These are phyloP conservation scores for Cryptococcus neoformans DNA, from an alignment of 1,284 basidiomycete genomes.

Conservation along the genomic window DNA sequence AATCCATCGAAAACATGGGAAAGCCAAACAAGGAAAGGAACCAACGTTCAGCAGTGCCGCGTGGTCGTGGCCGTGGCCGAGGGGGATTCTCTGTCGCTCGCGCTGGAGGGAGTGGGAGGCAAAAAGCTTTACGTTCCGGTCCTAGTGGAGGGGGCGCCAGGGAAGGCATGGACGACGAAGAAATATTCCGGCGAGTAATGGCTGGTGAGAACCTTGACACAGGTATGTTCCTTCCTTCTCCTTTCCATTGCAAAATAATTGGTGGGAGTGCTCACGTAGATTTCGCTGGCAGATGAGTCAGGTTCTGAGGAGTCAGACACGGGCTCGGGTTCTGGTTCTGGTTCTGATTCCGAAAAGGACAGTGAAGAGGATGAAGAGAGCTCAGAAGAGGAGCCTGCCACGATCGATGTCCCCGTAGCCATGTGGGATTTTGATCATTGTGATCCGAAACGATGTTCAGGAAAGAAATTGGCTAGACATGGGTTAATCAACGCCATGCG, in stretches of 20 bases:
- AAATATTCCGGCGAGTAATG: conserved; percentile 26
- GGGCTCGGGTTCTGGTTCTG: conserved; percentile 8
- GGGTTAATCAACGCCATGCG: conserved; percentile 80
- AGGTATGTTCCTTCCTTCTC: background rate
- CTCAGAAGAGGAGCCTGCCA: conserved; percentile 30
- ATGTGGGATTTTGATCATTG: conserved; percentile 99
- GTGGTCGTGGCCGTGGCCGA: conserved; percentile 33
- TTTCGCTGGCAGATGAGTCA: background rate
- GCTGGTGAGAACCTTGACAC: conserved; percentile 11
- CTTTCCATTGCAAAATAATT: background rate
- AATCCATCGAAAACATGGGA: conserved; percentile 22
- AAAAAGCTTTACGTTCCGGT: conserved; percentile 17
- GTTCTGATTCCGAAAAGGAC: background rate
- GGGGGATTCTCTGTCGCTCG: conserved; percentile 14
- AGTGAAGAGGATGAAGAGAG: conserved; percentile 24
- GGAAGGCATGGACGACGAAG: conserved; percentile 21
- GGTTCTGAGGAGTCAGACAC: background rate
- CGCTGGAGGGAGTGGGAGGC: conserved; percentile 30
- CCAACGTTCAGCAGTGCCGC: conserved; percentile 7
- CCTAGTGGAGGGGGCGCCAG: conserved; percentile 3
- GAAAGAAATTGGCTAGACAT: conserved; percentile 85
- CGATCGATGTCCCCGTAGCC: conserved; percentile 67
- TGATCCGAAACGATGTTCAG: conserved; percentile 90
- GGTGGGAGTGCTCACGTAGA: background rate
- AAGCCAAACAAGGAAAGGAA: conserved; percentile 39